These are phyloP conservation scores for Quambalaria eucalypti DNA, from an alignment of 1,284 basidiomycete species.

Conservation along the genomic window DNA sequence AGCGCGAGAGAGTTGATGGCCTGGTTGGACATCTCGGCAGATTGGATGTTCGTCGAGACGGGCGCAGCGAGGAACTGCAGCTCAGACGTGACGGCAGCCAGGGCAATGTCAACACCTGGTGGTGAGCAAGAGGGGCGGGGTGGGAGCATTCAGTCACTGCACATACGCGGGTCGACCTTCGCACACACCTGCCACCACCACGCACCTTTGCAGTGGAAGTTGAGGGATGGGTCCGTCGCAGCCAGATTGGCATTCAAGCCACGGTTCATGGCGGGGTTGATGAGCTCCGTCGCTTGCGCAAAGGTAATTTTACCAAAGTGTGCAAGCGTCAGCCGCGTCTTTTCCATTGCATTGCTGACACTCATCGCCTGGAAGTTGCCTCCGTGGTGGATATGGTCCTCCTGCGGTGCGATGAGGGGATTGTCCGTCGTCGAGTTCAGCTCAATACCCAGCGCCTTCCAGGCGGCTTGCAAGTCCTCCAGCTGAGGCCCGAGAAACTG, in stretches of 20 bases:
- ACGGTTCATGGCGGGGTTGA: conserved; percentile 45
- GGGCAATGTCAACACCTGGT: conserved; percentile 60
- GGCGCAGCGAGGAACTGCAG: conserved; percentile 73
- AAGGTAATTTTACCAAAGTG: conserved; percentile 75
- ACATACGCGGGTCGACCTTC: not conserved
- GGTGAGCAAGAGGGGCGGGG: not conserved
- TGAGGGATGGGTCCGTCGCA: conserved; percentile 42
- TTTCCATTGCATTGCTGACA: conserved; percentile 77
- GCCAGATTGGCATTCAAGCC: conserved; percentile 15
- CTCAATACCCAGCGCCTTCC: conserved; percentile 7
- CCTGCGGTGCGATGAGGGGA: conserved; percentile 7
- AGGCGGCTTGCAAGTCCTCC: conserved; percentile 9
- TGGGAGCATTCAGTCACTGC: not conserved
- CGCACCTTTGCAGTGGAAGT: conserved; percentile 69
- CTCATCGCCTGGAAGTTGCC: conserved; percentile 53
- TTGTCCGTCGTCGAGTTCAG: conserved; percentile 16
- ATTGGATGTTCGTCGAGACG: conserved; percentile 71
- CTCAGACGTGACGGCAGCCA: conserved; percentile 49
- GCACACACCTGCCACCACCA: conserved; percentile 3
- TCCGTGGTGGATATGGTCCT: conserved; percentile 6
- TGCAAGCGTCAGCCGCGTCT: conserved; percentile 67
- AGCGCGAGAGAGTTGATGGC: conserved; percentile 15
- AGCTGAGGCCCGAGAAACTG: conserved; percentile 14
- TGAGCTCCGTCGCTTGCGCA: conserved; percentile 68
- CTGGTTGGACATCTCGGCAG: conserved; percentile 18